These are phyloP conservation scores for Umbilicaria muhlenbergii DNA, from an alignment of 495 filamentous ascomycete genomes.

Conservation along the genomic window DNA sequence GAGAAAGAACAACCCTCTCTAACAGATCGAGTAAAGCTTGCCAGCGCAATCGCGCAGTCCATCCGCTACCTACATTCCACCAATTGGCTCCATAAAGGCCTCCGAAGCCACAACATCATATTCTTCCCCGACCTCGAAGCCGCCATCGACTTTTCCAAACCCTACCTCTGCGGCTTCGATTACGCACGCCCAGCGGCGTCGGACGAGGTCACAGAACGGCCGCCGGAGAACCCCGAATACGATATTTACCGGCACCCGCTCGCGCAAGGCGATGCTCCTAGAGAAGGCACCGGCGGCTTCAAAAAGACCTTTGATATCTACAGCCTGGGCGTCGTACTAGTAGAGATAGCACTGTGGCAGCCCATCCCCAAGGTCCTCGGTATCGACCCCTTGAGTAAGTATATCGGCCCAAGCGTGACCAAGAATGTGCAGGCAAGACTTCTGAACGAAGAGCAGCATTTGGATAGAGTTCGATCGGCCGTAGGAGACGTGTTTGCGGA, in stretches of 20 bases:
- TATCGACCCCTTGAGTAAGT: neutral
- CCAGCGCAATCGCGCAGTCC: constrained; percentile 2
- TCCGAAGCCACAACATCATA: constrained; percentile 35
- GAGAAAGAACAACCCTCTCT: constrained; percentile 1
- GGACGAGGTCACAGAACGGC: constrained; percentile 14
- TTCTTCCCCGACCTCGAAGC: constrained; percentile 25
- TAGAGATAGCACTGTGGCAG: constrained; percentile 20
- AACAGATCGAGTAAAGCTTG: constrained; percentile 4
- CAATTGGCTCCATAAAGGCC: constrained; percentile 42
- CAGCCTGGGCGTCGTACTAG: constrained; percentile 17
- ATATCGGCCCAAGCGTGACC: neutral
- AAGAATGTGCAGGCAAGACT: neutral
- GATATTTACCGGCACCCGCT: constrained; percentile 22
- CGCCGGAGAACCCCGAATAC: constrained; percentile 13
- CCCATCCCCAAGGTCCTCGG: constrained; percentile 15
- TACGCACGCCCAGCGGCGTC: constrained; percentile 15
- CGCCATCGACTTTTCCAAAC: constrained; percentile 9
- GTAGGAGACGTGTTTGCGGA: constrained; percentile 1
- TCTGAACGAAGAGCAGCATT: neutral
- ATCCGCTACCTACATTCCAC: constrained; percentile 29
- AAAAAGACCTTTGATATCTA: constrained; percentile 19
- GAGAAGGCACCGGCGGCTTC: neutral
- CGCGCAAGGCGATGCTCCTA: neutral
- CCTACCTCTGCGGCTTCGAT: constrained; percentile 21
- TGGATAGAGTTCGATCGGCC: neutral